Base-by-base conservation (phyloP, 805 yeast species). In the Ogataea pini region DNA sequence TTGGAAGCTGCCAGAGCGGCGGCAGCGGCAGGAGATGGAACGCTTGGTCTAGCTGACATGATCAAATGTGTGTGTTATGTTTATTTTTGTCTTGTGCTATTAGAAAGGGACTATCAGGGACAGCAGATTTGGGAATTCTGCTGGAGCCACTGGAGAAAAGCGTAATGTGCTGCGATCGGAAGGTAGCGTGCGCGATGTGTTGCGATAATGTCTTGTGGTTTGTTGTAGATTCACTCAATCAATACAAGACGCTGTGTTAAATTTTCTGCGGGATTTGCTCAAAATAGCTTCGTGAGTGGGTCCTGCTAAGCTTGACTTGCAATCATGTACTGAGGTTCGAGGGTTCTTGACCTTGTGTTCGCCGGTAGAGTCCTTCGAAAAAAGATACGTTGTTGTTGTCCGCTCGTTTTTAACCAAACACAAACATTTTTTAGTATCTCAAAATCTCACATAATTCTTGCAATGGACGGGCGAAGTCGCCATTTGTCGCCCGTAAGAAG, bases 1-100 rank as follows among this genome's bases (percentile, higher is more conserved):
- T 56, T 58, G 7, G 67, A 56, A 4, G 68, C 68, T 24, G 70
- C 68, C 44, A 55, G 45, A n/a, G 67, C 63, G 28, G 70, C 71
- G 22, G 70, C 70, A 33, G 69, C 67, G 29, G 69, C 65, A 32
- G 69, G 63, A 16, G 64, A 60, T 38, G 61, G 56, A 13, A 49
- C 47, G 47, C 53, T 56, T 29, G 58, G 52, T 57, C 65, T 62
- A 10, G 57, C 33, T 16, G 66, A 54, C 64, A 60, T 59, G 37
- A 28, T 17, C 31, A 24, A 18, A 34, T 19, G 37, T 10, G n/a
- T 17, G 24, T 17, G 24, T 39, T 18, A 9, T 17, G 32, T 38
- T 40, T 20, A 14, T 5, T n/a, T 19, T 40, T 29, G n/a, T 17
- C 12, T 39, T 17, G 16, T 39, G 25, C 34, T 39, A 18, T 16